A percentile compares a stretch with the other conserved stretches of the same genome.
These are phyloP conservation scores for Nymphaea thermarum DNA, from an alignment of 164 flowering plant species.

Conservation along the genomic window DNA sequence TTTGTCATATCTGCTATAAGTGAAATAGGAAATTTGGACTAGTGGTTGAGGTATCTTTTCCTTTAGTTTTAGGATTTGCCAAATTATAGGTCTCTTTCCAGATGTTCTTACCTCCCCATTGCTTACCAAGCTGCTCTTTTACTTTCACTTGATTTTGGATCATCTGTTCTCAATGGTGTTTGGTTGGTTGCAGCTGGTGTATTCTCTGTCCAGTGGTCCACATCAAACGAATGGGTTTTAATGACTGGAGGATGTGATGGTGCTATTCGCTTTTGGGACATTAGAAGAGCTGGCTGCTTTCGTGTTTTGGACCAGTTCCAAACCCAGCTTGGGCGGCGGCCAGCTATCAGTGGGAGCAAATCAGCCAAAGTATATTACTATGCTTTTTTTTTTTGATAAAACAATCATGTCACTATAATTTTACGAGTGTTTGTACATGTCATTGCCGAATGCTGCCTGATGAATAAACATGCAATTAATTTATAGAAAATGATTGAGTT, in stretches of 20 bases:
- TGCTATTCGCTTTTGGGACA: constrained; percentile 99
- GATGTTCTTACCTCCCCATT: too few relatives aligned
- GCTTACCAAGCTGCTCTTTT: neutral
- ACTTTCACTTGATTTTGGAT: neutral
- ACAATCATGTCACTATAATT: neutral
- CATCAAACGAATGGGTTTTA: constrained; percentile 92
- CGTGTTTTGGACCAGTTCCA: constrained; percentile 77
- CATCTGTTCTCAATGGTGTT: constrained; percentile 1
- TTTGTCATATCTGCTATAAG: neutral
- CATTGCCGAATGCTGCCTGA: neutral
- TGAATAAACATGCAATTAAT: neutral
- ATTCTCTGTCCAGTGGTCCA: constrained; percentile 91
- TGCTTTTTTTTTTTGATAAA: constrained; percentile 5
- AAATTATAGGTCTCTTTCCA: too few relatives aligned
- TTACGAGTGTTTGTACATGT: neutral
- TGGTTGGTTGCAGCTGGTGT: constrained; percentile 66
- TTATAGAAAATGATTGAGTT: neutral
- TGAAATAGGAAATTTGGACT: neutral
- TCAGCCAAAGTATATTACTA: constrained; percentile 37
- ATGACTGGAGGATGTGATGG: constrained; percentile 97
- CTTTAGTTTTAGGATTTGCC: neutral
- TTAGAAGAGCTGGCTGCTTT: constrained; percentile 91
- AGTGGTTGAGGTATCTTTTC: neutral
- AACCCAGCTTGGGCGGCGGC: constrained; percentile 87
- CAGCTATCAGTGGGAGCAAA: constrained; percentile 34